These are phyloP conservation scores for Thuidium tamariscinum DNA, from an alignment of 225 moss, liverwort and hornwort species.

Conservation along the genomic window DNA sequence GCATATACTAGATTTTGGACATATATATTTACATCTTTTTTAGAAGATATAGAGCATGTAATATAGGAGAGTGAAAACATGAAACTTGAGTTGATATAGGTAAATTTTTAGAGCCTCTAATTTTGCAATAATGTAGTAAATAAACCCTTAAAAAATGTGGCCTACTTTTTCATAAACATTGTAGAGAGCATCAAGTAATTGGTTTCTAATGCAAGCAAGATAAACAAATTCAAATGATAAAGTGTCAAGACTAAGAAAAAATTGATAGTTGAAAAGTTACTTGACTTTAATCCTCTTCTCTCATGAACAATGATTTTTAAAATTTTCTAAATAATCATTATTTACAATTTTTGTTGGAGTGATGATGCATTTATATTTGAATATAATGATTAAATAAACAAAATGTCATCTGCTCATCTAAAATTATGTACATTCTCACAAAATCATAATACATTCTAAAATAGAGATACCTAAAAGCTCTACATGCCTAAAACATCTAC, in stretches of 20 bases:
- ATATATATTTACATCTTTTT: not conserved
- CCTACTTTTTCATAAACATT: not conserved
- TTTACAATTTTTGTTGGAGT: not conserved
- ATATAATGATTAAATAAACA: not conserved
- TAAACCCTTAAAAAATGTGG: not conserved
- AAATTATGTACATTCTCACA: not conserved
- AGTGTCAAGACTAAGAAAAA: not conserved
- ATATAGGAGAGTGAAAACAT: not conserved
- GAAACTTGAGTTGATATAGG: rapidly evolving
- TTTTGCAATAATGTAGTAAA: not conserved
- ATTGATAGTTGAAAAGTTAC: not conserved
- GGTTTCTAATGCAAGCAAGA: not conserved
- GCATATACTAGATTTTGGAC: not conserved
- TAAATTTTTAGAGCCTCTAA: not conserved
- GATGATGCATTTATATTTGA: not conserved
- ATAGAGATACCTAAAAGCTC: not conserved
- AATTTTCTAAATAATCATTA: not conserved
- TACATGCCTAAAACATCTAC: not conserved
- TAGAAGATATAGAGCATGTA: rapidly evolving
- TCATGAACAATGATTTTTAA: not conserved
- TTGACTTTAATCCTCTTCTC: not conserved
- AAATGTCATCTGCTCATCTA: not conserved
- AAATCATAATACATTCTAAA: not conserved
- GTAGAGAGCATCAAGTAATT: not conserved
- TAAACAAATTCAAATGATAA: not conserved